Percentiles rank a stretch among this genome's conserved stretches.
Conservation (phyloP, 2,329 filamentous ascomycete species). For the Aspergillus candidus region DNA sequence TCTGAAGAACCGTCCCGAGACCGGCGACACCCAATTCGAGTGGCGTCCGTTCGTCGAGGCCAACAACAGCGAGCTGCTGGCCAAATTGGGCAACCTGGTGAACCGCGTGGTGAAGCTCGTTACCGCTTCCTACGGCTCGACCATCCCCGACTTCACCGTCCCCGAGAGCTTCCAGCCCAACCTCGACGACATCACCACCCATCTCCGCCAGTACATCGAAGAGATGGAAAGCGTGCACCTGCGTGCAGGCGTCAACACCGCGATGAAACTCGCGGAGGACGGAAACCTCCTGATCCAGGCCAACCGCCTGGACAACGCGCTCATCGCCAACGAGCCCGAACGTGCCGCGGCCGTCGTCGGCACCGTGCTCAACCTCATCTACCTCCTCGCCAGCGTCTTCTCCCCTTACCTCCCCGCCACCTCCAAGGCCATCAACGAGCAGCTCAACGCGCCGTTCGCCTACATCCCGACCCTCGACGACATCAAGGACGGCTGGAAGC, state of each 20-base stretch:
- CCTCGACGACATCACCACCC: constrained; percentile 44
- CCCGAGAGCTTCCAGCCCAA: constrained; percentile 36
- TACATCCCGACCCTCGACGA: constrained; percentile 52
- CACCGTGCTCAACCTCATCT: constrained; percentile 74
- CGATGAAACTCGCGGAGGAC: constrained; percentile 52
- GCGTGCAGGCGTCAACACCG: constrained; percentile 49
- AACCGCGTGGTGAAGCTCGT: constrained; percentile 68
- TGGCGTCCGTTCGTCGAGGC: constrained; percentile 76
- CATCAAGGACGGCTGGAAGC: constrained; percentile 56
- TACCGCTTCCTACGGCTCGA: constrained; percentile 62
- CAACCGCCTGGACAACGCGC: constrained; percentile 55
- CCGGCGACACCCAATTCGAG: constrained; percentile 80
- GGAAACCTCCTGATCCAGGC: constrained; percentile 57
- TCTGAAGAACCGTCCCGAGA: constrained; percentile 76
- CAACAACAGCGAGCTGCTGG: constrained; percentile 84
- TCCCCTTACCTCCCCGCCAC: constrained; percentile 83
- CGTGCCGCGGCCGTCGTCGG: constrained; percentile 61
- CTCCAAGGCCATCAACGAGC: constrained; percentile 65
- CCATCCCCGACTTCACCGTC: constrained; percentile 36
- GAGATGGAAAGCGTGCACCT: constrained; percentile 58
- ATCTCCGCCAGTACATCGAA: constrained; percentile 51
- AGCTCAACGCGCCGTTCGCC: constrained; percentile 59
- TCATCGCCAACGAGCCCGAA: constrained; percentile 54
- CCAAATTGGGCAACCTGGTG: constrained; percentile 67
- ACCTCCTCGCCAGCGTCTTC: constrained; percentile 72